Evolutionary conservation across 1,139 yeast genomes (phyloP), one percentile per base, ranked within the genome.

Genomic region (Debaryomyces psychrophilus): DNA sequence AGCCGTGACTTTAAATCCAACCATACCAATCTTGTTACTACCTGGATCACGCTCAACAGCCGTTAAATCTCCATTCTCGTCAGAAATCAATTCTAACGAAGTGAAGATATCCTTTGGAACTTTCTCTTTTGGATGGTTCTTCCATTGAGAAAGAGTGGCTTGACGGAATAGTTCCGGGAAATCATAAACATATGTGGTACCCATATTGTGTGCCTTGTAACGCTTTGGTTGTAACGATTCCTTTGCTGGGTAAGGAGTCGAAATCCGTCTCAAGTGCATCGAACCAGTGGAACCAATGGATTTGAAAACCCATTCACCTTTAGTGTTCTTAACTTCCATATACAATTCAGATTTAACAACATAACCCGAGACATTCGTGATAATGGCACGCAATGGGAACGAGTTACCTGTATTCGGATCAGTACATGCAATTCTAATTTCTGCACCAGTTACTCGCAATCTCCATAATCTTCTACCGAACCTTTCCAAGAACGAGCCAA

Each of bases 91-190:
- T 72, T 93, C 99, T 52, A 80, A 79, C 41, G 88, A 83, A 27
- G 81, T 73, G 69, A 93, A 89, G 57, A 85, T 77, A 59, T 90
- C 95, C 52, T 85, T 89, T 36, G 95, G 92, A 48, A 85, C 71
- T 65, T 84, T 85, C 43, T 66, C 60, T 51, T 82, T 76, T 43
- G 81, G 74, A 56, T 73, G 69, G 53, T 81, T 81, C 66, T 85
- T 85, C 99, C 99, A 93, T 68, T 85, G 86, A 27, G 93, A 79
- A 50, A 82, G 70, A 42, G 89, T 80, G 31, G 97, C 96, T 76
- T 93, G 98, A 61, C 95, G 90, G 87, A 95, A 93, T 62, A 93
- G 76, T 67, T 93, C 99, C 44, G 99, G 99, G 93, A 93, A 95
- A 70, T 93, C 99, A 65, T 95, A 95, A 43, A 90, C 97, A 64